A percentile compares a stretch with the other conserved stretches of the same genome.
Conservation (phyloP, 495 filamentous ascomycete species). For the Lophiotrema nucula region DNA sequence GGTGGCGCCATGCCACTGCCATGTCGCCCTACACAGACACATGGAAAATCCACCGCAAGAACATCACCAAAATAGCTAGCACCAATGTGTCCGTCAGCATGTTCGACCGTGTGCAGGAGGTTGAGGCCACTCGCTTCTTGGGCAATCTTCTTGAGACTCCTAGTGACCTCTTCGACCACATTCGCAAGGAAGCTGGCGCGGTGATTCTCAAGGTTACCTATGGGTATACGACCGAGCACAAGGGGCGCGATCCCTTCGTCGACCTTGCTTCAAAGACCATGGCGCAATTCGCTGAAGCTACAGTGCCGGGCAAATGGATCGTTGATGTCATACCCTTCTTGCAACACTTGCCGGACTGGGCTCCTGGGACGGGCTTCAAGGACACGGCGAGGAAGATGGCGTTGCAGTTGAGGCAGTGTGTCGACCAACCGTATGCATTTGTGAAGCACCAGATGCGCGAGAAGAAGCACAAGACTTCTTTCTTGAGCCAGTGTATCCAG, state of each 20-base stretch:
- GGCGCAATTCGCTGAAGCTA: constrained; percentile 43
- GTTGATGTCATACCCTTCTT: constrained; percentile 49
- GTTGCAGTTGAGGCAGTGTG: constrained; percentile 20
- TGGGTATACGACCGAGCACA: constrained; percentile 49
- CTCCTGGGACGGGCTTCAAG: constrained; percentile 51
- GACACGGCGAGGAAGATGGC: constrained; percentile 40
- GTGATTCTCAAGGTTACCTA: constrained; percentile 52
- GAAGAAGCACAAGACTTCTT: constrained; percentile 42
- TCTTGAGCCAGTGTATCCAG: constrained; percentile 42
- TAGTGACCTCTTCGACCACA: constrained; percentile 5
- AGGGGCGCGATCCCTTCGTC: constrained; percentile 47
- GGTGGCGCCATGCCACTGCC: constrained; percentile 6
- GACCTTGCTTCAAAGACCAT: constrained; percentile 43
- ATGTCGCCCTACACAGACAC: not conserved
- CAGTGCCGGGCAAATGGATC: constrained; percentile 43
- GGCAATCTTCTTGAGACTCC: not conserved
- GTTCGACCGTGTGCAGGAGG: constrained; percentile 8
- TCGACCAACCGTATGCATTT: constrained; percentile 44
- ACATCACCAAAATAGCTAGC: constrained; percentile 7
- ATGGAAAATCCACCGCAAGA: constrained; percentile 5
- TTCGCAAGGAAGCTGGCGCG: constrained; percentile 42
- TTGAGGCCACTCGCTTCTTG: constrained; percentile 2
- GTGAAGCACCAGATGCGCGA: constrained; percentile 48
- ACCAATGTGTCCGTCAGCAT: not conserved
- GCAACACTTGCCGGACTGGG: constrained; percentile 47